phyloP scores from a whole-genome alignment of 2,329 filamentous ascomycete species.

The Fusarium sp. region DNA sequence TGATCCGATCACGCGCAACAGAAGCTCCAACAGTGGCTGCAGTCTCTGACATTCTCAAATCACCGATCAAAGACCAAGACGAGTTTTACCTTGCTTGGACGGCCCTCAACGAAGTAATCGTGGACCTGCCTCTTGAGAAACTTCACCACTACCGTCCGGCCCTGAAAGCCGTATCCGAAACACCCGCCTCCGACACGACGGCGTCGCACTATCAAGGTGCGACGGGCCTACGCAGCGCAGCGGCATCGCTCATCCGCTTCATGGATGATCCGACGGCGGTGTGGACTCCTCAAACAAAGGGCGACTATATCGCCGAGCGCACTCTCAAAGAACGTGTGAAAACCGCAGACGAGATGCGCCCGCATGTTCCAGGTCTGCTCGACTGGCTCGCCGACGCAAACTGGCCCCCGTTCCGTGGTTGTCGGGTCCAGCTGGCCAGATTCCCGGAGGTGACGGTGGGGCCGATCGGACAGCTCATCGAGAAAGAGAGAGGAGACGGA shows the following conservation, averaged over 20 bases:
- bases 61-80: background rate
- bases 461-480: constrained; percentile 1
- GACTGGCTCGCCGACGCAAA: constrained; percentile 13
- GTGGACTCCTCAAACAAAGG: constrained; percentile 5
- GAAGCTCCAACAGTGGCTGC: constrained; percentile 6
- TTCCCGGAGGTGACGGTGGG: constrained; percentile 10
- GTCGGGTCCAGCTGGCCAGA: background rate
- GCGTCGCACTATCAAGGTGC: background rate
- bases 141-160: background rate
- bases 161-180: background rate
- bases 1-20: background rate
- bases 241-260: background rate
- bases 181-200: background rate
- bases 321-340: constrained; percentile 1
- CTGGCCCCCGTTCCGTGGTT: constrained; percentile 8
- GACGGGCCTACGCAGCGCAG: background rate
- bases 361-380: constrained; percentile 8
- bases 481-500: constrained; percentile 6
- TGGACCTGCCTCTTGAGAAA: background rate
- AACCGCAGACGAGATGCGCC: constrained; percentile 5
- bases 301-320: background rate
- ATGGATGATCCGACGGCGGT: constrained; percentile 1
- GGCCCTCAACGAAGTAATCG: background rate
- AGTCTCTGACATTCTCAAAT: background rate
- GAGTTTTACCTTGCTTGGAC: background rate